These are phyloP conservation scores for Sporodiniella umbellata DNA, from an alignment of 371 early-diverging fungal genomes.

Conservation along the genomic window DNA sequence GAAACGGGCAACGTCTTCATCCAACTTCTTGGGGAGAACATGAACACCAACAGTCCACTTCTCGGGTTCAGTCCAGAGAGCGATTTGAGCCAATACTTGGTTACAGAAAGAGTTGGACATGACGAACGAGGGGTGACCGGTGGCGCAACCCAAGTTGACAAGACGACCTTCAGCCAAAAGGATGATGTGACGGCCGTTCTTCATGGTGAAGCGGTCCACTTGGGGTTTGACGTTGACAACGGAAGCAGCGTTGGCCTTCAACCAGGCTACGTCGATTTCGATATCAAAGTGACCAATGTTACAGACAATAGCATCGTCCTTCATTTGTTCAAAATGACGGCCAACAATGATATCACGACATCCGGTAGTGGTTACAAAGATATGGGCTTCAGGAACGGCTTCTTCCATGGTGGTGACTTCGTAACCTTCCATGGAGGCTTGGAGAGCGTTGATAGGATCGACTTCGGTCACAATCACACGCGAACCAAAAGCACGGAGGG, in stretches of 20 bases:
- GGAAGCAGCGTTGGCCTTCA: constrained; percentile 90
- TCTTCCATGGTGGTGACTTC: constrained; percentile 99
- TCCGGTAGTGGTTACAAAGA: constrained; percentile 99
- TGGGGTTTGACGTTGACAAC: constrained; percentile 97
- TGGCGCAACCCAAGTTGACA: constrained; percentile 99
- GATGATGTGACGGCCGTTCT: constrained; percentile 93
- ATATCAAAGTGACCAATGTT: constrained; percentile 99
- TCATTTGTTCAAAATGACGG: constrained; percentile 89
- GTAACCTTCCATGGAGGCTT: constrained; percentile 99
- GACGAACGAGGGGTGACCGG: constrained; percentile 98
- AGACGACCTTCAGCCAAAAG: constrained; percentile 98
- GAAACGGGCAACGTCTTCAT: constrained; percentile 98
- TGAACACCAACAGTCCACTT: constrained; percentile 96
- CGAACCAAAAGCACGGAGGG: constrained; percentile 98
- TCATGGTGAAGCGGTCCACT: constrained; percentile 96
- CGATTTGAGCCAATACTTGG: constrained; percentile 98
- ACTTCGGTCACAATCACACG: constrained; percentile 97
- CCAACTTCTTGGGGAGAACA: constrained; percentile 98
- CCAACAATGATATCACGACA: constrained; percentile 97
- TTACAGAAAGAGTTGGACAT: constrained; percentile 99
- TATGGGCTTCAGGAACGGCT: constrained; percentile 88
- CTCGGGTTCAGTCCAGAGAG: constrained; percentile 92
- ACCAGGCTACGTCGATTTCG: constrained; percentile 99
- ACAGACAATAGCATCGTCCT: constrained; percentile 98
- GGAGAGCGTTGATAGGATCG: constrained; percentile 99